phyloP scores from a whole-genome alignment of 2,329 filamentous ascomycete species.

The Penicillium sp. region DNA sequence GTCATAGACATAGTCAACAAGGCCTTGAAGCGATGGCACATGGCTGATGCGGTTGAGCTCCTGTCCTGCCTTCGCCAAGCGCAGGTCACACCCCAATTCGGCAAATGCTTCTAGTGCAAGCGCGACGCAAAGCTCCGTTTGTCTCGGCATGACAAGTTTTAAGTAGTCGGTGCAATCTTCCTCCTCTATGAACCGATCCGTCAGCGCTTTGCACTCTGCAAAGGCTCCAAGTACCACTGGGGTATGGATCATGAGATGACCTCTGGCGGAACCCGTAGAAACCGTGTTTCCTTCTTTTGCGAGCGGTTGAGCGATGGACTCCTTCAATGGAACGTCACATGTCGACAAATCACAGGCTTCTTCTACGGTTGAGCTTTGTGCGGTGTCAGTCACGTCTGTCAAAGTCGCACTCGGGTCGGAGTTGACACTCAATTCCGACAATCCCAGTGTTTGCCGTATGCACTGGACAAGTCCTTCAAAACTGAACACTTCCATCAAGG shows the following conservation, averaged over 20 bases:
- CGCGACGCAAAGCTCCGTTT: conserved; percentile 26
- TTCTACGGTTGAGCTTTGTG: not conserved
- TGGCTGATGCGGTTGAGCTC: not conserved
- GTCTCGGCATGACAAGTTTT: conserved; percentile 27
- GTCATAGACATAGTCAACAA: conserved; percentile 37
- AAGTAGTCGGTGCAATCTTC: conserved; percentile 24
- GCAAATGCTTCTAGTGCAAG: conserved; percentile 39
- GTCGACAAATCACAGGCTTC: not conserved
- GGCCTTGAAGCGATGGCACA: conserved; percentile 5
- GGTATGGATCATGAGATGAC: conserved; percentile 9
- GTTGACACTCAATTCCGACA: not conserved
- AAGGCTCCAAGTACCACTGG: conserved; percentile 29
- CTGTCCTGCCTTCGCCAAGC: conserved; percentile 27
- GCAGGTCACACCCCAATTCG: conserved; percentile 31
- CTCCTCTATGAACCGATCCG: conserved; percentile 32
- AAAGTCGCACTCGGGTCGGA: not conserved
- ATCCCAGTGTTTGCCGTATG: not conserved
- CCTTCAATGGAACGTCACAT: not conserved
- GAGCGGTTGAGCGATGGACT: not conserved
- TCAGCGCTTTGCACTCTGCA: conserved; percentile 26
- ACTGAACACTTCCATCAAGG: conserved; percentile 34
- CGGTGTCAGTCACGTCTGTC: not conserved
- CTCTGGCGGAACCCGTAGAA: not conserved
- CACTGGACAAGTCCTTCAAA: conserved; percentile 25
- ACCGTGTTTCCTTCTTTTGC: not conserved